Evolutionary conservation across 2,329 filamentous ascomycete genomes (phyloP).

Genomic region (Fonsecaea nubica): DNA sequence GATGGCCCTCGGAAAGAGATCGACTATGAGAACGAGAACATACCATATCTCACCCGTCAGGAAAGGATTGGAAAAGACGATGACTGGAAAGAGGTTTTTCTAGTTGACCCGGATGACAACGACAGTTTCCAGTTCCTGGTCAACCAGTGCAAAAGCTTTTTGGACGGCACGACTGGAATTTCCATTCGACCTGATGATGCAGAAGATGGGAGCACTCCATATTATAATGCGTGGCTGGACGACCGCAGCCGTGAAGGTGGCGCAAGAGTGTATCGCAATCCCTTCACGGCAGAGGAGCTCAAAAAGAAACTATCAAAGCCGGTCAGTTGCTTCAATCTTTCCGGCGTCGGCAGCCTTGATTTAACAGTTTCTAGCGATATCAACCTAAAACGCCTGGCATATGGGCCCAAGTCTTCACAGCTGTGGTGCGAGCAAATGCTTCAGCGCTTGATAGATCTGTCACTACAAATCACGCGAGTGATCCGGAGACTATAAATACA

Average conservation of each 20-base stretch:
- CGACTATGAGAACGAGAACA: constrained; percentile 12
- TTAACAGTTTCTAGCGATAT: neutral
- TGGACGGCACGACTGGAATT: neutral
- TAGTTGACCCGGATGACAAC: constrained; percentile 8
- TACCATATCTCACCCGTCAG: neutral
- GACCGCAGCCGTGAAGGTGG: constrained; percentile 6
- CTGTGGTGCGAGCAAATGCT: neutral
- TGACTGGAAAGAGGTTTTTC: neutral
- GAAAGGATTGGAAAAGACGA: neutral
- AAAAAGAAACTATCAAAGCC: constrained; percentile 6
- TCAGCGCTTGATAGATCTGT: neutral
- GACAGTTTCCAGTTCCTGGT: neutral
- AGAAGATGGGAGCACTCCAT: neutral
- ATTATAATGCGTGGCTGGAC: constrained; percentile 15
- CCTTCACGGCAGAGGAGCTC: constrained; percentile 17
- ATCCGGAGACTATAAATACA: neutral
- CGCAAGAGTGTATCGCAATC: neutral
- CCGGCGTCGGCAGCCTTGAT: neutral
- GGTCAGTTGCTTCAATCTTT: constrained; percentile 10
- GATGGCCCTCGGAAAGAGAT: neutral
- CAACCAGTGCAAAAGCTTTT: constrained; percentile 2
- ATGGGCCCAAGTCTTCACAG: neutral
- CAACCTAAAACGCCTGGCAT: neutral
- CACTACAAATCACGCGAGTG: neutral
- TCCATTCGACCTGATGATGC: constrained; percentile 11